phyloP scores from a whole-genome alignment of 2,329 filamentous ascomycete species.

The Fonsecaea erecta region DNA sequence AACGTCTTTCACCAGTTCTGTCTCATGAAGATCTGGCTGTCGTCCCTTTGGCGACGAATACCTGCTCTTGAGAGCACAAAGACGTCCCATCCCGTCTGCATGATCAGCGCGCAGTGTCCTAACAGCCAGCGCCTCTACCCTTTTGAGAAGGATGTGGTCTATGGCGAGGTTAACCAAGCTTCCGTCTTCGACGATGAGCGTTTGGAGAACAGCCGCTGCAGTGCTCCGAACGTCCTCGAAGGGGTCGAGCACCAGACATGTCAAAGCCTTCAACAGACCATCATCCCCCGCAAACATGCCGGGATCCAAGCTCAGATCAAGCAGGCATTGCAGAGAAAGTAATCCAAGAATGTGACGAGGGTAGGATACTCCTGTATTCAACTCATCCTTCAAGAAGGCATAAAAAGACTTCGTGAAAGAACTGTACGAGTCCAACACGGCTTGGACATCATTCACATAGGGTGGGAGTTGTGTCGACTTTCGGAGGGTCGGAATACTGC shows the following conservation, averaged over 20 bases:
- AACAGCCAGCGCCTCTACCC: conserved; percentile 61
- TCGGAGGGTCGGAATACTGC: conserved; percentile 9
- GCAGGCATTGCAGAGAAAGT: conserved; percentile 68
- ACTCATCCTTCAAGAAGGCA: conserved; percentile 58
- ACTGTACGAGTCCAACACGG: conserved; percentile 21
- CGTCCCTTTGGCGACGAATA: not conserved
- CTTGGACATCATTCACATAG: not conserved
- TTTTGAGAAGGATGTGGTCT: conserved; percentile 55
- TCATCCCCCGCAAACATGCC: conserved; percentile 31
- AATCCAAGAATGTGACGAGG: conserved; percentile 84
- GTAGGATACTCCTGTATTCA: conserved; percentile 83
- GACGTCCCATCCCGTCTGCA: conserved; percentile 78
- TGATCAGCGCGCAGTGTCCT: conserved; percentile 84
- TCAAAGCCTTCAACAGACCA: conserved; percentile 60
- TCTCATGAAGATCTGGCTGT: not conserved
- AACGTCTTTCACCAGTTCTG: not conserved
- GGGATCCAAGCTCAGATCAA: conserved; percentile 15
- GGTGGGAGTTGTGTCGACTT: conserved; percentile 3
- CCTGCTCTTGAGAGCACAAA: conserved; percentile 18
- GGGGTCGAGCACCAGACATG: conserved; percentile 83
- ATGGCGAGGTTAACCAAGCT: conserved; percentile 24
- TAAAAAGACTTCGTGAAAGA: conserved; percentile 23
- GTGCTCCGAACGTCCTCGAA: conserved; percentile 84
- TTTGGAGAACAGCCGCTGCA: conserved; percentile 52
- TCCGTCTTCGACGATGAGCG: conserved; percentile 5